Conservation (phyloP, 169 alveolate genomes). For the Eimeria sp. region DNA sequence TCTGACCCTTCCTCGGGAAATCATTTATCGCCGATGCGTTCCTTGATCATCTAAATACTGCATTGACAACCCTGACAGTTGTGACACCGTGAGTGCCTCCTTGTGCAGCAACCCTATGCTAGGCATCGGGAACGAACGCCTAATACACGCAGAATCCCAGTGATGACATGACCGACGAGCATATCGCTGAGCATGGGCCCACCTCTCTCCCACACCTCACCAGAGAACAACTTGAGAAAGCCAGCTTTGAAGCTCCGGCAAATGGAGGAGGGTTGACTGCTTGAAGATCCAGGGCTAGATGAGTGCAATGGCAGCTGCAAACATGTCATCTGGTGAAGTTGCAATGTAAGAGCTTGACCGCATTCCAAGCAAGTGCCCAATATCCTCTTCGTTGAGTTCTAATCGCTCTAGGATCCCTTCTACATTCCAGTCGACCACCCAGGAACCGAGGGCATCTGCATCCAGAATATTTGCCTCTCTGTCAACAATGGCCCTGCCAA, state of each 20-base stretch:
- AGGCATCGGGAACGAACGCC: not conserved
- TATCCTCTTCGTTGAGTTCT: not conserved
- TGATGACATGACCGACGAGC: not conserved
- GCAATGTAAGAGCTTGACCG: not conserved
- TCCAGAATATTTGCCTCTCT: not conserved
- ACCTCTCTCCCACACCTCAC: not conserved
- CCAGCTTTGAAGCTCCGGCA: not conserved
- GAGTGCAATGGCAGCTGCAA: conserved; percentile 4
- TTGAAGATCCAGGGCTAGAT: not conserved
- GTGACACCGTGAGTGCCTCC: not conserved
- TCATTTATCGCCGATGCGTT: not conserved
- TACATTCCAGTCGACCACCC: not conserved
- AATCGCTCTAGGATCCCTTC: not conserved
- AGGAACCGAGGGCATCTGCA: not conserved
- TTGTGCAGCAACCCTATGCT: not conserved
- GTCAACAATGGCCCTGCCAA: not conserved
- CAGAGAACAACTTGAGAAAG: not conserved
- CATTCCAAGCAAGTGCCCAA: not conserved
- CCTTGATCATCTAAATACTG: not conserved
- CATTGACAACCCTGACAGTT: not conserved
- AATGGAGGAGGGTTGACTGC: not conserved
- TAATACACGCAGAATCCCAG: not conserved
- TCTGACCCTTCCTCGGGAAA: not conserved
- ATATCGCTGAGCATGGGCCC: not conserved
- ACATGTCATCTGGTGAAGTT: not conserved